Conservation (phyloP, 768 basidiomycete species). For the Xerocomus potaroensis region DNA sequence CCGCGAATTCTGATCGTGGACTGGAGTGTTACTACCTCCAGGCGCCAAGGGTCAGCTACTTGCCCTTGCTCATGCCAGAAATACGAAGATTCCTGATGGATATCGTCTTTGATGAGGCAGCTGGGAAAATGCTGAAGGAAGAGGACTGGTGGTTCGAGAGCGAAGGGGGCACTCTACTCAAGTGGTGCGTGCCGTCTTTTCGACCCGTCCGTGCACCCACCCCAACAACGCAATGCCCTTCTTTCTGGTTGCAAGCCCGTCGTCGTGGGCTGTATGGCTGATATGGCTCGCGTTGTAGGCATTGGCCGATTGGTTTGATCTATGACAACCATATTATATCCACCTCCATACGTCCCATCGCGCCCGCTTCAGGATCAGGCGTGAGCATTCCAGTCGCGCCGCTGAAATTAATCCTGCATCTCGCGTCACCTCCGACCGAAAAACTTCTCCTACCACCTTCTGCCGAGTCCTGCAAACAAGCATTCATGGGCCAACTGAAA, state of each 20-base stretch:
- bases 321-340: constrained; percentile 82
- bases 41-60: constrained; percentile 89
- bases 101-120: constrained; percentile 86
- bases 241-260: neutral
- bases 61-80: constrained; percentile 87
- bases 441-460: constrained; percentile 78
- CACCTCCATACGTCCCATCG: constrained; percentile 43
- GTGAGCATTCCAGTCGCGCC: constrained; percentile 43
- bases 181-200: constrained; percentile 60
- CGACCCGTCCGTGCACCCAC: neutral
- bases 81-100: constrained; percentile 86
- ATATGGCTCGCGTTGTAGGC: constrained; percentile 52
- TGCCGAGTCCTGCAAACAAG: constrained; percentile 84
- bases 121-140: constrained; percentile 70
- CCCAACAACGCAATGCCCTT: neutral
- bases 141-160: constrained; percentile 99
- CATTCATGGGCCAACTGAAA: constrained; percentile 94
- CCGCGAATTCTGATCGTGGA: constrained; percentile 84
- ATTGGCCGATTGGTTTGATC: constrained; percentile 95
- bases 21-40: constrained; percentile 89
- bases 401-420: constrained; percentile 78
- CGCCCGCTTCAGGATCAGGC: constrained; percentile 38
- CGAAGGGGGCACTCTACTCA: constrained; percentile 73
- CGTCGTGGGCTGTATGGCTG: constrained; percentile 4
- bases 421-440: constrained; percentile 82